Base-by-base conservation (phyloP, 83 land plant species). In the Thuja plicata region DNA sequence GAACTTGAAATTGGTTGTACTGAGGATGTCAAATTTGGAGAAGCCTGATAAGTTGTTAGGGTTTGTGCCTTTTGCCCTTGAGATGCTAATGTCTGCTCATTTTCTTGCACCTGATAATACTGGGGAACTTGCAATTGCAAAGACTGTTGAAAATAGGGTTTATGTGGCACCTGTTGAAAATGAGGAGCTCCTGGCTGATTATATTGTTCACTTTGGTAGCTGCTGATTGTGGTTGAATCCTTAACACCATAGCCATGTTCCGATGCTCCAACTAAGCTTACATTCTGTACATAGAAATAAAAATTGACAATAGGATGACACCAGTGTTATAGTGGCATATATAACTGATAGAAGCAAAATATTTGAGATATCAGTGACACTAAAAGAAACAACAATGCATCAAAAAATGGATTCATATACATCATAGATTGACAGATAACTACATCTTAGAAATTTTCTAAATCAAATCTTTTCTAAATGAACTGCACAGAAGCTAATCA, bases 1-100 rank as follows among this genome's bases (percentile, higher is more conserved):
- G 90, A 57, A 32, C 76, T 79, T 73, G 91, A 77, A 87, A 70
- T 74, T 45, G 93, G 40, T 60, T 91, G 95, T 12, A 70, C n/a
- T 19, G 93, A 88, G 74, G 91, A 60, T 50, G 88, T 91, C 40
- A 90, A 90, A 86, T 50, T 91, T 7, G 82, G 93, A 34, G 93
- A 40, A 37, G 89, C 57, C 40, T 90, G 89, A 62, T 91, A 87
- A 52, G 60, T 16, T 87, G 90, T 34, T 78, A 92, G 21, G 89
- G 71, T 79, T n/a, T 90, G 94, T 40, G 40, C 62, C 62, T 85
- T 90, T n/a, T 89, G 89, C 24, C 84, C 87, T 46, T 87, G 88
- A 66, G 93, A 57, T 35, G 46, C n/a, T 35, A 89, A 46, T 83
- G 88, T 5, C 34, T 87, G 84, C n/a, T 89, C 92, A 50, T 86